A percentile compares a stretch with the other conserved stretches of the same genome.
Conservation (phyloP, 257 asterid genomes). For the Ophiorrhiza pumila region DNA sequence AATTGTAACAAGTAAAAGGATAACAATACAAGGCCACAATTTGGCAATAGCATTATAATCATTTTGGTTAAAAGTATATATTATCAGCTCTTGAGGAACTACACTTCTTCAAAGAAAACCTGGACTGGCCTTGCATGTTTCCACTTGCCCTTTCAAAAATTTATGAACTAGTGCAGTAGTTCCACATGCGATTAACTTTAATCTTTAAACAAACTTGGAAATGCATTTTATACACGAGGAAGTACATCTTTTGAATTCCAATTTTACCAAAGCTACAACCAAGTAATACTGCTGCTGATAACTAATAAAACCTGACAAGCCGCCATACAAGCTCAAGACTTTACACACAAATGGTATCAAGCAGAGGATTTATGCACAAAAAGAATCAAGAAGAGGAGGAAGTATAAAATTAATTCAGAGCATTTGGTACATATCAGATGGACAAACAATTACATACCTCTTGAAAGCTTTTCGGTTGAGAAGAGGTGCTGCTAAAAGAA, state of each 20-base stretch:
- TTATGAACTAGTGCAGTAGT: background rate
- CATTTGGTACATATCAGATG: background rate
- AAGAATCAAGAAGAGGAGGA: slow-evolving; percentile 9
- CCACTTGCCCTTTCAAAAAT: background rate
- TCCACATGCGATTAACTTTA: background rate
- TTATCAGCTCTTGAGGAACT: background rate
- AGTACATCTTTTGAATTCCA: background rate
- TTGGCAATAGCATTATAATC: background rate
- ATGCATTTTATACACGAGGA: background rate
- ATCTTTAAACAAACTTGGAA: too few relatives aligned
- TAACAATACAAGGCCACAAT: background rate
- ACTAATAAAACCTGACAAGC: background rate
- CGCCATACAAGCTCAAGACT: slow-evolving; percentile 10
- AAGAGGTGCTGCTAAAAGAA: slow-evolving; percentile 34
- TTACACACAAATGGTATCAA: background rate
- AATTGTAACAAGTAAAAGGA: background rate
- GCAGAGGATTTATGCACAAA: background rate
- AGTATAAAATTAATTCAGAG: too few relatives aligned
- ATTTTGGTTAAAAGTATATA: background rate
- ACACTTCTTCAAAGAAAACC: background rate
- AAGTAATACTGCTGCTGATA: background rate
- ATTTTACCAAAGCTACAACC: slow-evolving; percentile 2
- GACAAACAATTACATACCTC: slow-evolving; percentile 45
- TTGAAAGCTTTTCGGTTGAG: slow-evolving; percentile 28
- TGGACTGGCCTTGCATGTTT: background rate